phyloP scores from a whole-genome alignment of 768 basidiomycete species.

The Tulasnella sp. region DNA sequence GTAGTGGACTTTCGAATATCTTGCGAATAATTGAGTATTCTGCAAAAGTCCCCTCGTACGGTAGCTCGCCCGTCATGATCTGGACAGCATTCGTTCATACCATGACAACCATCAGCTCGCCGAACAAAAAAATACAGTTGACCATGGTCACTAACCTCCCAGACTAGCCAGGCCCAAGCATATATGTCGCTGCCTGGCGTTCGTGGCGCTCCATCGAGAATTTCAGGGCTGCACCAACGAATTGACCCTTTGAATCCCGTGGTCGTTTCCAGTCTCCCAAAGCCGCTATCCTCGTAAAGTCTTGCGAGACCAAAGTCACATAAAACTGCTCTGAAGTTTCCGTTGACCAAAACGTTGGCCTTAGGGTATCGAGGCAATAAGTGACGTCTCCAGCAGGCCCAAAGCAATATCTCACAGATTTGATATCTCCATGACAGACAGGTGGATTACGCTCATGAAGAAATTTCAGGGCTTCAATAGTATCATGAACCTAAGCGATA shows the following conservation, averaged over 20 bases:
- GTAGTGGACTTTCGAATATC: not conserved
- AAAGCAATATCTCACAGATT: not conserved
- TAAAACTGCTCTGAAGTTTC: not conserved
- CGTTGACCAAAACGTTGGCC: not conserved
- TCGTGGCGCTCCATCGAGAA: not conserved
- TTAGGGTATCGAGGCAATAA: not conserved
- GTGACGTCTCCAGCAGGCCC: not conserved
- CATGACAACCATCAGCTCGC: no score
- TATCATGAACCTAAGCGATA: not conserved
- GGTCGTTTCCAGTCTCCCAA: not conserved
- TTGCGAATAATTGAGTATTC: not conserved
- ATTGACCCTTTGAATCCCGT: constrained; percentile 3
- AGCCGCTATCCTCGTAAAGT: not conserved
- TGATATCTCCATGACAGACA: constrained; percentile 1
- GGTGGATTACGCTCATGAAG: not conserved
- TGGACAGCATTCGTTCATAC: not conserved
- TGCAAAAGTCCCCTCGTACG: not conserved
- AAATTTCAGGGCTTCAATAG: not conserved
- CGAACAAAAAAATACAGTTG: not conserved
- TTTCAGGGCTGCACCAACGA: not conserved
- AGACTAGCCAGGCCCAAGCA: not conserved
- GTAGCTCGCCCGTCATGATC: not conserved
- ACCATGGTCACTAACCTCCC: not conserved
- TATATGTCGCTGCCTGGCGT: not conserved
- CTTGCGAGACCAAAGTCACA: constrained; percentile 3